Percentiles rank a stretch among this genome's conserved stretches.
phyloP scores from a whole-genome alignment of 805 yeast genomes.

The Hanseniaspora vineae region DNA sequence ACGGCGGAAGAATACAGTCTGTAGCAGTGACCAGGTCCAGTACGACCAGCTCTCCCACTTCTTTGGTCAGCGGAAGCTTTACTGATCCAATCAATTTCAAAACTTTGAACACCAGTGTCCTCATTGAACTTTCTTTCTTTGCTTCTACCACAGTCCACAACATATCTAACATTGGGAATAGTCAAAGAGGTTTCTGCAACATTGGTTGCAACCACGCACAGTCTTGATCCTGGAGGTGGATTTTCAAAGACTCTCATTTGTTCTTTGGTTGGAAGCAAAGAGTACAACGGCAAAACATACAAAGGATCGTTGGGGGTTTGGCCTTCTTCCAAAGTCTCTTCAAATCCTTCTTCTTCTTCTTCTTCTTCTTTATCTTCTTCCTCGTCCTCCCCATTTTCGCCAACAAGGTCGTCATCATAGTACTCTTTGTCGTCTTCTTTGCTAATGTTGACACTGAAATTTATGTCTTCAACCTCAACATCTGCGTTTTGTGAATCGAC shows the following conservation, averaged over 20 bases:
- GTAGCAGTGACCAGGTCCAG: slow-evolving; percentile 97
- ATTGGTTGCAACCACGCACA: slow-evolving; percentile 91
- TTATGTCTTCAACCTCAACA: slow-evolving; percentile 81
- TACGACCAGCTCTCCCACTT: slow-evolving; percentile 95
- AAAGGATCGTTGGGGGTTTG: slow-evolving; percentile 68
- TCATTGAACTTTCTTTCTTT: slow-evolving; percentile 78
- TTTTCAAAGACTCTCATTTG: slow-evolving; percentile 84
- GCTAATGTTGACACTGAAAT: slow-evolving; percentile 39
- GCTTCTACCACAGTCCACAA: slow-evolving; percentile 88
- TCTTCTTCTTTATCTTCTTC: slow-evolving; percentile 12
- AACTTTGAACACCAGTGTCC: slow-evolving; percentile 83
- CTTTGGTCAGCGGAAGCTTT: slow-evolving; percentile 95
- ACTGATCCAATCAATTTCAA: slow-evolving; percentile 81
- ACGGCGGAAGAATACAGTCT: slow-evolving; percentile 88
- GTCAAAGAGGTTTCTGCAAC: slow-evolving; percentile 97
- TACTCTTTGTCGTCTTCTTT: slow-evolving; percentile 22
- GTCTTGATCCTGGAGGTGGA: slow-evolving; percentile 76
- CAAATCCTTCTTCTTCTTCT: slow-evolving; percentile 46
- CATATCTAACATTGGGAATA: slow-evolving; percentile 89
- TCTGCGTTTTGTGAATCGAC: slow-evolving; percentile 49
- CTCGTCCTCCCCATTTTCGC: slow-evolving; percentile 27
- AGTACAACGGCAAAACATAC: slow-evolving; percentile 84
- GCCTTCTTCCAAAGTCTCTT: slow-evolving; percentile 58
- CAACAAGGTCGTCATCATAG: slow-evolving; percentile 21
- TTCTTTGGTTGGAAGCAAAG: slow-evolving; percentile 84